Percentiles rank a stretch among this genome's conserved stretches.
These are phyloP conservation scores for Ceratopteris richardii DNA, from an alignment of 75 land plant genomes.

Conservation along the genomic window DNA sequence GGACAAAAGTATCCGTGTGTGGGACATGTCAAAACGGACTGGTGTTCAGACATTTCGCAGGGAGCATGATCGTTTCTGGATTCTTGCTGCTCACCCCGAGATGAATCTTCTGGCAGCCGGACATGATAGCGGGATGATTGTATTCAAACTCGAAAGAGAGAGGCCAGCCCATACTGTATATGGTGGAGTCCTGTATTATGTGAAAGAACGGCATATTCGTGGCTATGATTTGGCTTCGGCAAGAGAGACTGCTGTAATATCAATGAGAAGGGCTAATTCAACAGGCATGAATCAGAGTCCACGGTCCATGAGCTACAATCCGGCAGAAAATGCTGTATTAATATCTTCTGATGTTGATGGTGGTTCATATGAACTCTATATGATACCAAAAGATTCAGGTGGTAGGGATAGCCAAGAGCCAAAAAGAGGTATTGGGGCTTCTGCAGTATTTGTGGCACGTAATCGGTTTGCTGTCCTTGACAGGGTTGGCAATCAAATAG, in stretches of 20 bases:
- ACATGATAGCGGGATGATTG: constrained; percentile 64
- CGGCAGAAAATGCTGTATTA: constrained; percentile 67
- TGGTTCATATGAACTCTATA: constrained; percentile 60
- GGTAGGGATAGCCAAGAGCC: constrained; percentile 52
- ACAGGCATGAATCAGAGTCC: constrained; percentile 49
- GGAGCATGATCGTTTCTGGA: constrained; percentile 50
- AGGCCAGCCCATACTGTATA: constrained; percentile 42
- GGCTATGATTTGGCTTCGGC: constrained; percentile 35
- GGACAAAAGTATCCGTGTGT: constrained; percentile 52
- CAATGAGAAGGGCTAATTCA: constrained; percentile 46
- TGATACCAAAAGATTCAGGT: constrained; percentile 44
- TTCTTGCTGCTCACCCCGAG: constrained; percentile 39
- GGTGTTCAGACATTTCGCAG: constrained; percentile 40
- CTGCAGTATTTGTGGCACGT: constrained; percentile 64
- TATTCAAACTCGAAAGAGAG: constrained; percentile 44
- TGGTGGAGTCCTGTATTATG: constrained; percentile 32
- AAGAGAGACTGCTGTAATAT: constrained; percentile 30
- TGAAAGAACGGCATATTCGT: constrained; percentile 38
- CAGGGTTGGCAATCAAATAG: constrained; percentile 45
- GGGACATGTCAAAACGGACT: constrained; percentile 36
- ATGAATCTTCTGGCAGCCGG: constrained; percentile 70
- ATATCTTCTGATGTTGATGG: constrained; percentile 66
- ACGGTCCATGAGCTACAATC: constrained; percentile 51
- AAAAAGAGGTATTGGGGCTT: constrained; percentile 52
- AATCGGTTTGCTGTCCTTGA: constrained; percentile 63